Conservation (phyloP, 2,329 filamentous ascomycete species). For the Aspergillus carbonarius region DNA sequence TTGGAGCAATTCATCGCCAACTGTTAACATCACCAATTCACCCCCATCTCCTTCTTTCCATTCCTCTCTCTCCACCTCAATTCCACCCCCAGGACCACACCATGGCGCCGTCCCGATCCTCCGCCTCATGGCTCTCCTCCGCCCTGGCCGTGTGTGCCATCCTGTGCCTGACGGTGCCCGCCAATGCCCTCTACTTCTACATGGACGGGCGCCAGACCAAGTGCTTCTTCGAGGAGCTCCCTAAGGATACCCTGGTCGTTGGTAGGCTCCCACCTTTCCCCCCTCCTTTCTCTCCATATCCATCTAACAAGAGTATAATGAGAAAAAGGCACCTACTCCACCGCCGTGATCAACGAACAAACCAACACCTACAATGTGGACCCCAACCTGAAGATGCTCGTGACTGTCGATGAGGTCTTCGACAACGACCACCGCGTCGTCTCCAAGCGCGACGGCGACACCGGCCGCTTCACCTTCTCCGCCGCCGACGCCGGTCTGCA, state of each 20-base stretch:
- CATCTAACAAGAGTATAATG: neutral
- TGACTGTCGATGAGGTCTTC: slow-evolving; percentile 93
- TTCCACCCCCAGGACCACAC: slow-evolving; percentile 2
- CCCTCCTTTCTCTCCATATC: neutral
- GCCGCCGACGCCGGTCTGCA: slow-evolving; percentile 94
- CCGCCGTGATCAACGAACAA: slow-evolving; percentile 77
- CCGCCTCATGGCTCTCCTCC: slow-evolving; percentile 40
- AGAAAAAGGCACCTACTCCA: slow-evolving; percentile 71
- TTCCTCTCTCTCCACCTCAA: neutral
- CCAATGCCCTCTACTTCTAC: slow-evolving; percentile 92
- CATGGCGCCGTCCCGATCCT: slow-evolving; percentile 39
- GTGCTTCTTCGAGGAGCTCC: slow-evolving; percentile 98
- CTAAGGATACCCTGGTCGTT: slow-evolving; percentile 94
- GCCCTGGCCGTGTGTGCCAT: slow-evolving; percentile 65
- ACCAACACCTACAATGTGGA: slow-evolving; percentile 69
- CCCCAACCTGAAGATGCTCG: slow-evolving; percentile 75
- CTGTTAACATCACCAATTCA: slow-evolving; percentile 9
- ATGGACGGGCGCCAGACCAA: slow-evolving; percentile 82
- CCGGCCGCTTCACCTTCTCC: slow-evolving; percentile 91
- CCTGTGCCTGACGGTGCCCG: slow-evolving; percentile 59
- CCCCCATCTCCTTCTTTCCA: slow-evolving; percentile 5
- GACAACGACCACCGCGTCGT: slow-evolving; percentile 97
- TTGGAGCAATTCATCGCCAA: slow-evolving; percentile 16
- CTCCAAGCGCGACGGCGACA: slow-evolving; percentile 71
- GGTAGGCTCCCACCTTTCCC: slow-evolving; percentile 54